These are phyloP conservation scores for Silene coronaria DNA, from an alignment of 179 eudicot genomes.

Conservation along the genomic window DNA sequence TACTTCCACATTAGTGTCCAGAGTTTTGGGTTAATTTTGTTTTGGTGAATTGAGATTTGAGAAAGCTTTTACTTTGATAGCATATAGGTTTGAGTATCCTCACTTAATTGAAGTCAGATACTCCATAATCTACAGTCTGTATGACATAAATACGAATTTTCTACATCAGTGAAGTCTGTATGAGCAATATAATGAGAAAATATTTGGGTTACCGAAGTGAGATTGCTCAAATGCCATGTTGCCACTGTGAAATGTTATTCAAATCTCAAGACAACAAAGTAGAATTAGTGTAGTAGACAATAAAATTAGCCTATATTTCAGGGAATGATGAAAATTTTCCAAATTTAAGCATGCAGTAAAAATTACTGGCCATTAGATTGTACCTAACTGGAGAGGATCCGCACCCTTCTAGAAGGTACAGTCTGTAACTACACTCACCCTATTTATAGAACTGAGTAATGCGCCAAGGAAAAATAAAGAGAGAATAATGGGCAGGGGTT, in stretches of 20 bases:
- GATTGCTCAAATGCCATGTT: neutral
- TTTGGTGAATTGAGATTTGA: neutral
- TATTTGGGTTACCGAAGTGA: too few relatives aligned
- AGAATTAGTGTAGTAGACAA: too few relatives aligned
- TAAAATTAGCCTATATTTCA: too few relatives aligned
- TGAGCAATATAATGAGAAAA: neutral
- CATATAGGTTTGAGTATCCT: neutral
- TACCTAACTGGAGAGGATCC: too few relatives aligned
- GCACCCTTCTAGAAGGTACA: neutral
- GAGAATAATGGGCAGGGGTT: constrained; percentile 7
- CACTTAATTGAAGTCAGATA: neutral
- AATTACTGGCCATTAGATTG: too few relatives aligned
- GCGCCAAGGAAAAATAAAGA: neutral
- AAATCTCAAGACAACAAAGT: neutral
- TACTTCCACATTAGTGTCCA: neutral
- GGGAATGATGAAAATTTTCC: too few relatives aligned
- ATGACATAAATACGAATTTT: neutral
- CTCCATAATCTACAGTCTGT: neutral
- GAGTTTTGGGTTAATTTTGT: neutral
- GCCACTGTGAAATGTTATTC: neutral
- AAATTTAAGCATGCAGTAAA: too few relatives aligned
- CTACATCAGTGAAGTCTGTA: neutral
- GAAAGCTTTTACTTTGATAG: neutral
- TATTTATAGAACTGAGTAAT: neutral
- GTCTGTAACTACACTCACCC: constrained; percentile 8